Evolutionary conservation across 2,329 filamentous ascomycete genomes (phyloP), one percentile per base, ranked within the genome.

Genomic region (Fusarium sp.): DNA sequence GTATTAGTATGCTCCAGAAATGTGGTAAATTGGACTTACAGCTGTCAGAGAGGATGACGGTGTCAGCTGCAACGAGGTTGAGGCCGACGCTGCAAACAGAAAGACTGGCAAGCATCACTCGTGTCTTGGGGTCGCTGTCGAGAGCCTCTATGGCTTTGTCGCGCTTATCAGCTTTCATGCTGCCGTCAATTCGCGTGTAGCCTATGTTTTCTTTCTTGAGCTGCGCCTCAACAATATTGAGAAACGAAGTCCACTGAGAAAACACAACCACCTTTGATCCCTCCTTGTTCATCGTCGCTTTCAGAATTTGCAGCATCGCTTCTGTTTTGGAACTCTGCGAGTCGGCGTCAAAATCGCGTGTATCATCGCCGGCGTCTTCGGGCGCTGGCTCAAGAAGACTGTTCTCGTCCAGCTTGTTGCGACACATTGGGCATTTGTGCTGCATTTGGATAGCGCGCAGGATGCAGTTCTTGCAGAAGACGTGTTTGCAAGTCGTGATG

Each of bases 1-100:
- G 55, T 59, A 39, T 74, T 62, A 78, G 68, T 20, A 22, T 41
- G 65, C 10, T 22, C 31, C 7, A 28, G n/a, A n/a, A 31, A 24
- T 18, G 6, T 14, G 24, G 24, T 35, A 50, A 5, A 39, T 18
- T 33, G 35, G 10, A 81, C 85, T 80, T 79, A 87, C 87, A 97
- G 66, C 90, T 93, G 80, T 97, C 95, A 0, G 90, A 89, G 26
- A 97, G 85, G 50, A 97, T 90, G 65, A 97, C 93, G 12, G 95
- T 95, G 76, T 96, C 94, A 0, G 95, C 95, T 1, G 93, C 91
- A 1, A 95, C 93, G 18, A 97, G 88, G 76, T 97, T 97, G 50
- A 97, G 86, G 0, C 95, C 95, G 3, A 97, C 94, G 58, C 91
- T 93, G 81, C 93, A 95, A 12, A 96, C 95, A 13, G 90, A 89